Percentiles rank a stretch among this genome's conserved stretches.
These are phyloP conservation scores for Spencermartinsiella europaea DNA, from an alignment of 805 yeast genomes.

Conservation along the genomic window DNA sequence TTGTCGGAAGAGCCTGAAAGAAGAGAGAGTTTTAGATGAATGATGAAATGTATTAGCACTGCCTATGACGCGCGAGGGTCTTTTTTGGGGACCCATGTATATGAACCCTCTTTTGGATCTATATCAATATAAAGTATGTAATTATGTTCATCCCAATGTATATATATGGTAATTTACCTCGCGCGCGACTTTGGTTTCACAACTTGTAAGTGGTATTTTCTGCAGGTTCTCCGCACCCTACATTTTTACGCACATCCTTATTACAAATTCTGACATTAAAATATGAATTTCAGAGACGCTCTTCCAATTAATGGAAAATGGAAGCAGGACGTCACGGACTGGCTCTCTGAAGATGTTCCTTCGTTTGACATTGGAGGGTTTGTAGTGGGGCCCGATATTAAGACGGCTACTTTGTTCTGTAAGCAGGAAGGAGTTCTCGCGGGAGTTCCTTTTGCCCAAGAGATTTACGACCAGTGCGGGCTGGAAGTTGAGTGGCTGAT, in stretches of 20 bases:
- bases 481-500: slow-evolving; percentile 66
- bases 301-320: slow-evolving; percentile 75
- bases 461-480: slow-evolving; percentile 73
- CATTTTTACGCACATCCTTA: too few species aligned
- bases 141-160: not conserved
- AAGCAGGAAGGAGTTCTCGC: slow-evolving; percentile 74
- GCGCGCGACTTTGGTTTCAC: too few species aligned
- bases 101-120: not conserved
- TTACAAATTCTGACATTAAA: too few species aligned
- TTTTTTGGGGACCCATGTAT: not conserved
- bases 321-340: slow-evolving; percentile 71
- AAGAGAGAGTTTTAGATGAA: not conserved
- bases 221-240: too few species aligned
- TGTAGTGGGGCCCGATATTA: slow-evolving; percentile 76
- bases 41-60: not conserved
- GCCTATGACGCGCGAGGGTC: not conserved
- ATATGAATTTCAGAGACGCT: slow-evolving; percentile 12
- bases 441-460: slow-evolving; percentile 86
- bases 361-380: slow-evolving; percentile 91
- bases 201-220: too few species aligned
- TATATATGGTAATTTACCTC: not conserved
- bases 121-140: not conserved
- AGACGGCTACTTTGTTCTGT: slow-evolving; percentile 74
- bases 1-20: slow-evolving; percentile 12
- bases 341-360: slow-evolving; percentile 86